These are phyloP conservation scores for Diaporthe vexans DNA, from an alignment of 2,329 filamentous ascomycete genomes.

Conservation along the genomic window DNA sequence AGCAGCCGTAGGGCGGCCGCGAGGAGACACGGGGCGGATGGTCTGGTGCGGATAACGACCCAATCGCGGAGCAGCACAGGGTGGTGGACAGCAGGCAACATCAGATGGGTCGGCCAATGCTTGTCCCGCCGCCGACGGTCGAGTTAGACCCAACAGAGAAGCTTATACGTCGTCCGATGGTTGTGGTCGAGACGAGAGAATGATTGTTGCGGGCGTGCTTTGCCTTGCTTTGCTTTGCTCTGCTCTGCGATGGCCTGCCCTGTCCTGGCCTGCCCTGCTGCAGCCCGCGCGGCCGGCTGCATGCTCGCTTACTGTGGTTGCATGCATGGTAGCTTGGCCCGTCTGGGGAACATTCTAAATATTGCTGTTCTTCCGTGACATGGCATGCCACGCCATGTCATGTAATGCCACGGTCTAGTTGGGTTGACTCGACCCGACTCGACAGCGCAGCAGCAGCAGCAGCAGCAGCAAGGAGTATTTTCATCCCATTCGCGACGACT, in stretches of 20 bases:
- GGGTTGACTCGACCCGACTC: slow-evolving; percentile 1
- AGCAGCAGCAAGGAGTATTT: not conserved
- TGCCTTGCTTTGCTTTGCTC: not conserved
- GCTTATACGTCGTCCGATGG: slow-evolving; percentile 25
- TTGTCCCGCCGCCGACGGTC: not conserved
- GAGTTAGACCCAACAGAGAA: slow-evolving; percentile 14
- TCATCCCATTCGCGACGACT: slow-evolving; percentile 19
- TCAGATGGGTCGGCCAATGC: slow-evolving; percentile 21
- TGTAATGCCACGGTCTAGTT: not conserved
- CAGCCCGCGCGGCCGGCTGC: not conserved
- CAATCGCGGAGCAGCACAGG: slow-evolving; percentile 29
- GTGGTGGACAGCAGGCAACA: not conserved
- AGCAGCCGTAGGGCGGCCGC: slow-evolving; percentile 11
- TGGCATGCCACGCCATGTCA: slow-evolving; percentile 9
- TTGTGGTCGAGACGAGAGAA: slow-evolving; percentile 15
- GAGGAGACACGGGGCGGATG: slow-evolving; percentile 25
- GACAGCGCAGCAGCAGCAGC: not conserved
- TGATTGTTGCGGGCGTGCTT: not conserved
- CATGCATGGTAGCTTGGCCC: slow-evolving; percentile 1
- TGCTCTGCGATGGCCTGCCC: no score
- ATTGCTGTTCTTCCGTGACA: not conserved
- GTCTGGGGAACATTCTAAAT: not conserved
- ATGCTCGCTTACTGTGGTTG: not conserved
- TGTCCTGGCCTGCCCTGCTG: not conserved
- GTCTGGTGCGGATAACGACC: slow-evolving; percentile 27